Evolutionary conservation across 345 rosid species (phyloP), one percentile per base, ranked within the genome.

Genomic region (Brassica rapa): DNA sequence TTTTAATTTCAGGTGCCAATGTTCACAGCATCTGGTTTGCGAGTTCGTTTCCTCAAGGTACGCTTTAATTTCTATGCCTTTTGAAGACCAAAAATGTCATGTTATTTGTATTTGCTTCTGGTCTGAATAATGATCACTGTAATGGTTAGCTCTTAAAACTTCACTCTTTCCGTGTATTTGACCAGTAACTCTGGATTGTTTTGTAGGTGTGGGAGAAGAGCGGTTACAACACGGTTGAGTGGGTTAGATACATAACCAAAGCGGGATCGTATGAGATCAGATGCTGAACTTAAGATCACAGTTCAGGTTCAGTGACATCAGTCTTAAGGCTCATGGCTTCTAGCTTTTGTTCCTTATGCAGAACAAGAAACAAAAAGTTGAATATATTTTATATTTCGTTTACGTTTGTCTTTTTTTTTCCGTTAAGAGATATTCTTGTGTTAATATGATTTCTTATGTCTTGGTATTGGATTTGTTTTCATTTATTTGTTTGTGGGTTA

Each of bases 151-250:
- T 76, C 3, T 27, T 2, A 30, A 43, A 59, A 46, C 5, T 30
- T 15, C 1, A 39, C 14, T 14, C 24, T 9, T 60, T 10, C 29
- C 61, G 35, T 49, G 59, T 59, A 71, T 6, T 70, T 77, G 60
- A 39, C n/a, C 2, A 8, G 55, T 78, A 21, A 43, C 30, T 25
- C 39, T 35, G 41, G 41, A 9, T 39, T 78, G 61, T 16, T 79
- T 24, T 74, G 68, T 82, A 96, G 99, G 98, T 96, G 8, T 96
- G 99, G 99, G 98, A 96, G 86, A 93, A 96, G 89, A 96, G 97
- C 49, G 99, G 99, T 25, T 93, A 93, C 86, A 96, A 88, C 87
- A 96, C 99, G 0, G 97, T 96, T 6, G 98, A 96, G 80, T 93
- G 99, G 98, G 99, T 91, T 76, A 92, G 98, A 9, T 91, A 96